phyloP scores from a whole-genome alignment of 2,329 filamentous ascomycete genomes.

The Hypoxylon sp. region DNA sequence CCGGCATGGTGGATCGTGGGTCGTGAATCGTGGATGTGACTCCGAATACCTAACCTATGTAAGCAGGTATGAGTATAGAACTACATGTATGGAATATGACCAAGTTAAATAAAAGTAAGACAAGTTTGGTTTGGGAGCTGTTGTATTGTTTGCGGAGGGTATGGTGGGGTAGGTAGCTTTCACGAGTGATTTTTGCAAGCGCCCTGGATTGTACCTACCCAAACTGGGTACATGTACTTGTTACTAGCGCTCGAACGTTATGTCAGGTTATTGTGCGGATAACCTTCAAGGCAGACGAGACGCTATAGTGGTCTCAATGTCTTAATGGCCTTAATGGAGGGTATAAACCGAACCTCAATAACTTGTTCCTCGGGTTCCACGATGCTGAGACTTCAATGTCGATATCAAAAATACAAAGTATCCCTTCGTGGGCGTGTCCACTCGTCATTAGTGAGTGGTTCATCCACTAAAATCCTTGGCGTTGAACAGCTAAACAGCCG shows the following conservation, averaged over 20 bases:
- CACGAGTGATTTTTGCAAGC: constrained; percentile 38
- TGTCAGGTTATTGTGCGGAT: constrained; percentile 4
- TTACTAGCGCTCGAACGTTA: constrained; percentile 8
- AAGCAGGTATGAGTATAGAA: constrained; percentile 5
- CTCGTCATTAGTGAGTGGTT: constrained; percentile 26
- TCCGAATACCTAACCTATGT: constrained; percentile 5
- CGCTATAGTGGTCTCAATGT: constrained; percentile 9
- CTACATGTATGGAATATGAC: constrained; percentile 16
- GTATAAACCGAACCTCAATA: constrained; percentile 16
- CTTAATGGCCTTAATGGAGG: too few species aligned
- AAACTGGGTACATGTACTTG: constrained; percentile 18
- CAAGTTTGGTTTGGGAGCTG: constrained; percentile 4
- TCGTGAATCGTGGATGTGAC: too few species aligned
- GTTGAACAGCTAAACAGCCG: too few species aligned
- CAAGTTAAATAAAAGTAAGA: constrained; percentile 5
- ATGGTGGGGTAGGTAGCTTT: constrained; percentile 36
- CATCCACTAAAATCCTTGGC: constrained; percentile 33
- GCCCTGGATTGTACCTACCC: constrained; percentile 10
- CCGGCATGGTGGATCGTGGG: constrained; percentile 59
- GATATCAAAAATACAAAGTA: constrained; percentile 21
- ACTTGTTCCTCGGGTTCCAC: constrained; percentile 15
- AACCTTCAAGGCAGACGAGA: constrained; percentile 7
- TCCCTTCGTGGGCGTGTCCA: constrained; percentile 22
- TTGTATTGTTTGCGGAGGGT: constrained; percentile 29
- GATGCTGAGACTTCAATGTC: constrained; percentile 21